phyloP scores from a whole-genome alignment of 352 stramenopile species.

The Phytophthora sp. region DNA sequence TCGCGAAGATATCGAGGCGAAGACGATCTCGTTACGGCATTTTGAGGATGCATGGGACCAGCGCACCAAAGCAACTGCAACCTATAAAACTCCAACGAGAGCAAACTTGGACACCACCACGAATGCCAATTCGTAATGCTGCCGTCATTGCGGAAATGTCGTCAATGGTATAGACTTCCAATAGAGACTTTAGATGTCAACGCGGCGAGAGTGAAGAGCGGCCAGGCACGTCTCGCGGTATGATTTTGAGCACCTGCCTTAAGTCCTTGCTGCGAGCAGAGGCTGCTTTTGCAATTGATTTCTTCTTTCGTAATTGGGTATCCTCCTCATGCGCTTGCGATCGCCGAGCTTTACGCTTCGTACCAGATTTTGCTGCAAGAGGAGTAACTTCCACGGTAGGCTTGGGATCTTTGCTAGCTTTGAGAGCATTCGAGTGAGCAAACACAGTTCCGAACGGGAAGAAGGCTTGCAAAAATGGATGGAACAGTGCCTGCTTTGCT shows the following conservation, averaged over 20 bases:
- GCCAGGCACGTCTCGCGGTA: conserved; percentile 17
- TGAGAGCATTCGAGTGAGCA: conserved; percentile 7
- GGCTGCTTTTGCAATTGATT: conserved; percentile 11
- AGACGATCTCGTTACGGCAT: conserved; percentile 39
- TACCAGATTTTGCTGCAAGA: conserved; percentile 2
- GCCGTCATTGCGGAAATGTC: neutral
- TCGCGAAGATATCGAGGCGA: conserved; percentile 60
- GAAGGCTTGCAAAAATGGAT: conserved; percentile 73
- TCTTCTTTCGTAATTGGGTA: conserved; percentile 20
- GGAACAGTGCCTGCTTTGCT: conserved; percentile 57
- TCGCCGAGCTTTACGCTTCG: conserved; percentile 25
- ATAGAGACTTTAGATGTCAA: conserved; percentile 1
- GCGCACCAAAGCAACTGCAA: conserved; percentile 19
- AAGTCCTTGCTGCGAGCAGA: conserved; percentile 36
- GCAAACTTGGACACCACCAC: conserved; percentile 1
- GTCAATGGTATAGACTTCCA: conserved; percentile 1
- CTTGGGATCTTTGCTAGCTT: conserved; percentile 3
- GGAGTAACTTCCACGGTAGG: neutral
- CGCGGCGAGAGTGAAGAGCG: conserved; percentile 26
- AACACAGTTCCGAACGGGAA: conserved; percentile 77
- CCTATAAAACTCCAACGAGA: conserved; percentile 16
- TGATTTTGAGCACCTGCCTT: conserved; percentile 38
- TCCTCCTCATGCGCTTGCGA: conserved; percentile 5
- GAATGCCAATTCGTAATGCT: conserved; percentile 3
- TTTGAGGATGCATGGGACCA: conserved; percentile 61